Conservation (phyloP, 441 rosid species). For the Erodium texanum region DNA sequence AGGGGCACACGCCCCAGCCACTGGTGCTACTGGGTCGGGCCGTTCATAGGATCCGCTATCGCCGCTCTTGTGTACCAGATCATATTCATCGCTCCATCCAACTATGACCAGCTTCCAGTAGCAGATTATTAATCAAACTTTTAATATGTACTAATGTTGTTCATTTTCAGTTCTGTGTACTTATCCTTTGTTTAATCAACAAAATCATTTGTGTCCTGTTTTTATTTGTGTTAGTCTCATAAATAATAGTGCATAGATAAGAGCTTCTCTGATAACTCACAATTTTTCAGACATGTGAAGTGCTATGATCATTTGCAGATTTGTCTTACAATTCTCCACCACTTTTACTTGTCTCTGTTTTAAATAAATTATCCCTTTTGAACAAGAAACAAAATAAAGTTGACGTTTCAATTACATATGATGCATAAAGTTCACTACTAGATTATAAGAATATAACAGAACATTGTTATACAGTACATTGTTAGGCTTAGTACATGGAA, state of each 20-base stretch:
- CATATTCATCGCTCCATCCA: slow-evolving; percentile 28
- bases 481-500: background rate
- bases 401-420: too few species aligned
- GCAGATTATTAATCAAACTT: slow-evolving; percentile 24
- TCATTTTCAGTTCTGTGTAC: slow-evolving; percentile 23
- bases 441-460: too few species aligned
- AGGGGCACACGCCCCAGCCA: slow-evolving; percentile 47
- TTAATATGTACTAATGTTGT: slow-evolving; percentile 19
- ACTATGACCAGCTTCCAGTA: slow-evolving; percentile 38
- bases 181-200: slow-evolving; percentile 5
- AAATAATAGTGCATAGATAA: too few species aligned
- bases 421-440: background rate
- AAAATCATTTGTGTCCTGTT: slow-evolving; percentile 14
- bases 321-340: too few species aligned
- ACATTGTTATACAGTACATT: background rate
- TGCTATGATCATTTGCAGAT: too few species aligned
- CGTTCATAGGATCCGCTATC: slow-evolving; percentile 40
- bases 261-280: too few species aligned
- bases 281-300: too few species aligned
- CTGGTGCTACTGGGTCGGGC: slow-evolving; percentile 64
- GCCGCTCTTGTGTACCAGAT: slow-evolving; percentile 41
- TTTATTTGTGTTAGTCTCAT: background rate
- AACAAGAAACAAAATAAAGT: too few species aligned
- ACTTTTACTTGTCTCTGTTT: too few species aligned
- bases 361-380: too few species aligned